Conservation (phyloP, 768 basidiomycete genomes). For the Termitomyces sp. region DNA sequence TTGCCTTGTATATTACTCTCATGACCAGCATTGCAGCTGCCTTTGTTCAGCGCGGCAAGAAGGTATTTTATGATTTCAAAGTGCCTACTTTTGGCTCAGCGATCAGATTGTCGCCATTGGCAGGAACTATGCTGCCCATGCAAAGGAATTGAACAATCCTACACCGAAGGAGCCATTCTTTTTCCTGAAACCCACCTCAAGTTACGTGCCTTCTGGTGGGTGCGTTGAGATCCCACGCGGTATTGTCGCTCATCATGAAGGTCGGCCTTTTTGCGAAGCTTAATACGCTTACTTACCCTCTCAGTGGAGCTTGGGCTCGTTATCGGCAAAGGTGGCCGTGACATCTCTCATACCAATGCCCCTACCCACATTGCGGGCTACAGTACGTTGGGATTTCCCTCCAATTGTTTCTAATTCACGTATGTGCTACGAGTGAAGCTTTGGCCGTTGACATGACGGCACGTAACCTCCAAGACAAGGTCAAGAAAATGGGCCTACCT, state of each 20-base stretch:
- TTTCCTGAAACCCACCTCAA: constrained; percentile 95
- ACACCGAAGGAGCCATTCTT: constrained; percentile 95
- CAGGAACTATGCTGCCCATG: constrained; percentile 88
- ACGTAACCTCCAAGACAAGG: constrained; percentile 89
- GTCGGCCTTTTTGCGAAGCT: constrained; percentile 28
- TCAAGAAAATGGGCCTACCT: constrained; percentile 90
- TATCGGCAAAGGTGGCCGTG: constrained; percentile 81
- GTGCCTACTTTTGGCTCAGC: not conserved
- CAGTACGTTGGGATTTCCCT: constrained; percentile 40
- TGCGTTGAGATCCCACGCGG: constrained; percentile 83
- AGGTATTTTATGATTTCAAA: constrained; percentile 17
- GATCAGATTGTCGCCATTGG: constrained; percentile 90
- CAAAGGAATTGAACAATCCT: constrained; percentile 86
- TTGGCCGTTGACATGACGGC: constrained; percentile 96
- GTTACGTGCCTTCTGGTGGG: constrained; percentile 74
- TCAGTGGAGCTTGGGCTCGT: constrained; percentile 95
- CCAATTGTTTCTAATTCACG: not conserved
- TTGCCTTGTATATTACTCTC: not conserved
- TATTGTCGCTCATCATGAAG: constrained; percentile 86
- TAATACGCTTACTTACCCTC: not conserved
- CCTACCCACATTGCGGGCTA: constrained; percentile 86
- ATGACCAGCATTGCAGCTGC: constrained; percentile 19
- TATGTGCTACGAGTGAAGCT: constrained; percentile 40
- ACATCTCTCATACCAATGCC: constrained; percentile 71
- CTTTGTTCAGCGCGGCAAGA: constrained; percentile 32